phyloP scores from a whole-genome alignment of 768 basidiomycete species.

The Clitopilus passeckerianus region DNA sequence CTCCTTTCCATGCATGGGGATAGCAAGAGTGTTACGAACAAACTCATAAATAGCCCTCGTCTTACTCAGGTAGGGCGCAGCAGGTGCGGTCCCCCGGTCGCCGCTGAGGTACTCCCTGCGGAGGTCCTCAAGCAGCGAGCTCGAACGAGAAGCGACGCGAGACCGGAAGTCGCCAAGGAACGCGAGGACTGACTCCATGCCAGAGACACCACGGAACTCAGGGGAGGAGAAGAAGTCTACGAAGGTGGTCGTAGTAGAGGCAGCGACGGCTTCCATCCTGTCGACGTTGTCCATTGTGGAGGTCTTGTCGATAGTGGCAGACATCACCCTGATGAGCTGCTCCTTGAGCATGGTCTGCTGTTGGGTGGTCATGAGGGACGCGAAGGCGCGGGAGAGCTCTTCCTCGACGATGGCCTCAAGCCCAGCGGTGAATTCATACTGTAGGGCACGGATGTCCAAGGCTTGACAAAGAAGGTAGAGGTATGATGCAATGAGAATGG shows the following conservation, averaged over 20 bases:
- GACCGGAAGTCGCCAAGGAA: constrained; percentile 47
- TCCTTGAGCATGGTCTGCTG: constrained; percentile 24
- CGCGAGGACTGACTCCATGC: constrained; percentile 16
- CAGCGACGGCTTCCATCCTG: constrained; percentile 60
- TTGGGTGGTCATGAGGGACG: constrained; percentile 22
- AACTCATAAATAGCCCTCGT: constrained; percentile 68
- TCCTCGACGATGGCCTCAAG: constrained; percentile 43
- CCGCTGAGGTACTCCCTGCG: constrained; percentile 54
- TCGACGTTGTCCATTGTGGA: constrained; percentile 65
- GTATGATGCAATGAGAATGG: constrained; percentile 65
- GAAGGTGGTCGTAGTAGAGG: constrained; percentile 48
- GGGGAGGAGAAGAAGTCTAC: constrained; percentile 36
- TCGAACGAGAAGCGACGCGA: constrained; percentile 40
- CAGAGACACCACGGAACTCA: constrained; percentile 26
- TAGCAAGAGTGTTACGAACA: constrained; percentile 56
- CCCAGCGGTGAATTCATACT: constrained; percentile 49
- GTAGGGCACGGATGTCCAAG: constrained; percentile 73
- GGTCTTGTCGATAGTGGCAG: constrained; percentile 57
- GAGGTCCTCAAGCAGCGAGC: constrained; percentile 40
- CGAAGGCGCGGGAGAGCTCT: constrained; percentile 43
- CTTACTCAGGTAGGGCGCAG: constrained; percentile 54
- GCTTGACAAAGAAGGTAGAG: constrained; percentile 75
- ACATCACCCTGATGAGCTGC: constrained; percentile 36
- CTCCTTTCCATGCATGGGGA: constrained; percentile 75
- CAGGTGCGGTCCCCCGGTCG: constrained; percentile 57